Conservation (phyloP, 2,329 filamentous ascomycete genomes). For the Lachnellula hyalina region DNA sequence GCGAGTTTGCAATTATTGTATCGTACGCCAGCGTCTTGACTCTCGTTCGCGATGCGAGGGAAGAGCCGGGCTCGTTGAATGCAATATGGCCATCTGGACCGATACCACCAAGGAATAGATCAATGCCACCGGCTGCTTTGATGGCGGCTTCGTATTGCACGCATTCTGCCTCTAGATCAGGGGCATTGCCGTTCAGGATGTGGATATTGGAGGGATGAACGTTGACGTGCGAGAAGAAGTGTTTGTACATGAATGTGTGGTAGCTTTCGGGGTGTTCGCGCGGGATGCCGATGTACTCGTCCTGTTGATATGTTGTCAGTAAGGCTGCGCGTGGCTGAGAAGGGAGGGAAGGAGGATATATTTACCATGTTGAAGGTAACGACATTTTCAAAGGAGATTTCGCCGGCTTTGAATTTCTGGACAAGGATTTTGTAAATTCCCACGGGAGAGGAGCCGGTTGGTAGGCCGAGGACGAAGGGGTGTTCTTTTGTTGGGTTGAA, state of each 20-base stretch:
- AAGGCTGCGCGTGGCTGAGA: neutral
- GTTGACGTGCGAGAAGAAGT: slow-evolving; percentile 84
- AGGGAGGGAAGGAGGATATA: slow-evolving; percentile 34
- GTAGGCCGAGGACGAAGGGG: slow-evolving; percentile 78
- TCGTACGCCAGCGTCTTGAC: slow-evolving; percentile 86
- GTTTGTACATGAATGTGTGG: slow-evolving; percentile 89
- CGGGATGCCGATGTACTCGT: slow-evolving; percentile 81
- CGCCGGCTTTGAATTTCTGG: slow-evolving; percentile 60
- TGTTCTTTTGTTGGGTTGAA: slow-evolving; percentile 67
- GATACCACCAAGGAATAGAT: slow-evolving; percentile 80
- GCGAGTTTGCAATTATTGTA: slow-evolving; percentile 78
- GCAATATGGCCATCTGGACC: slow-evolving; percentile 84
- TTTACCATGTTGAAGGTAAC: slow-evolving; percentile 81
- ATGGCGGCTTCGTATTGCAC: slow-evolving; percentile 76
- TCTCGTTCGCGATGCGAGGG: slow-evolving; percentile 68
- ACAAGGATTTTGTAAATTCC: slow-evolving; percentile 74
- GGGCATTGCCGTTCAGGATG: slow-evolving; percentile 76
- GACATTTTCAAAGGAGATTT: slow-evolving; percentile 80
- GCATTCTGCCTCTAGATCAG: slow-evolving; percentile 71
- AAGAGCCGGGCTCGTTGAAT: slow-evolving; percentile 85
- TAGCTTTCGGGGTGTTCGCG: slow-evolving; percentile 81
- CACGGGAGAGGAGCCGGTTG: slow-evolving; percentile 77
- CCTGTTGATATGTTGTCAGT: slow-evolving; percentile 40
- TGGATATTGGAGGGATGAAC: slow-evolving; percentile 78
- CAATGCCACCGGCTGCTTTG: slow-evolving; percentile 68